Conservation (phyloP, 2,329 filamentous ascomycete species). For the Hymenoscyphus occultus region DNA sequence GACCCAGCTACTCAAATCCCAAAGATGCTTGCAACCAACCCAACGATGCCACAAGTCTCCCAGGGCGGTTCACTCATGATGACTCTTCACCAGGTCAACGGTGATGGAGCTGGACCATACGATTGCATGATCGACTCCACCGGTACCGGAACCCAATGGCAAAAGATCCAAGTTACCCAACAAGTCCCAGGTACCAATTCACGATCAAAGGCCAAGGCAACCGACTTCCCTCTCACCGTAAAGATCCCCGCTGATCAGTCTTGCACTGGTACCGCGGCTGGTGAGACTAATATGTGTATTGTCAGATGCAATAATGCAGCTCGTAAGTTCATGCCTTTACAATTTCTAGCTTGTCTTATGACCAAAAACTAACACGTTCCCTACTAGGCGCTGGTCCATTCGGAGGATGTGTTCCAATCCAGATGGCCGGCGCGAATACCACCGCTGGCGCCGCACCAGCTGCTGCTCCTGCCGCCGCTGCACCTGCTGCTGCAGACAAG, state of each 20-base stretch:
- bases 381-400: slow-evolving; percentile 53
- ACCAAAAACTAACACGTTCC: neutral
- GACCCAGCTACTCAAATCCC: slow-evolving; percentile 53
- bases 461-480: neutral
- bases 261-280: slow-evolving; percentile 60
- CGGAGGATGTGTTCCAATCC: slow-evolving; percentile 57
- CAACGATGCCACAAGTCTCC: slow-evolving; percentile 56
- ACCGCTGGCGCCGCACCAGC: slow-evolving; percentile 10
- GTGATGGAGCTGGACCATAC: slow-evolving; percentile 61
- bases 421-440: slow-evolving; percentile 38
- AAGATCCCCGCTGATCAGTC: slow-evolving; percentile 52
- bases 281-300: slow-evolving; percentile 58
- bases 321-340: slow-evolving; percentile 12
- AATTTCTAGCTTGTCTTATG: neutral
- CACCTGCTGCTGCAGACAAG: neutral
- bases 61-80: slow-evolving; percentile 55
- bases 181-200: slow-evolving; percentile 50
- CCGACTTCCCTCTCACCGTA: slow-evolving; percentile 50
- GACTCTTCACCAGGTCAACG: slow-evolving; percentile 66
- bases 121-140: slow-evolving; percentile 62
- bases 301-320: slow-evolving; percentile 61
- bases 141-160: slow-evolving; percentile 54
- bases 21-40: slow-evolving; percentile 54
- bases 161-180: slow-evolving; percentile 52
- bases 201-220: slow-evolving; percentile 38